Conservation (phyloP, 345 rosid species). For the Euclidium syriacum region DNA sequence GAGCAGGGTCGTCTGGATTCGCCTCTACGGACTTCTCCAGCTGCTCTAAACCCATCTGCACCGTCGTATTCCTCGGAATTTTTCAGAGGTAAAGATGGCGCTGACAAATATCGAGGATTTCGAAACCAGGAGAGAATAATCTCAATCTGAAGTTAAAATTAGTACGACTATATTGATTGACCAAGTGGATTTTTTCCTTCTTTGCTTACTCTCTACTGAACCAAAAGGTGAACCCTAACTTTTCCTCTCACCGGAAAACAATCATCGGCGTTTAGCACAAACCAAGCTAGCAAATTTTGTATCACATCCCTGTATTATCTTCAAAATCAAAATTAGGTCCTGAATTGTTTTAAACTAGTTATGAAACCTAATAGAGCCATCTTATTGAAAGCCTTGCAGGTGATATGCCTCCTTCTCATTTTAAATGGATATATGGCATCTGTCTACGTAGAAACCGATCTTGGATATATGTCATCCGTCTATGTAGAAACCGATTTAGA, state of each 20-base stretch:
- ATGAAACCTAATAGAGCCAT: too few relatives aligned
- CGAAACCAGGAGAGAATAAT: background rate
- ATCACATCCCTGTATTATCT: background rate
- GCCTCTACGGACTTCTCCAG: conserved; percentile 53
- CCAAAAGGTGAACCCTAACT: background rate
- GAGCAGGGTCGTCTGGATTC: conserved; percentile 62
- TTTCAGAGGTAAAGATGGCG: background rate
- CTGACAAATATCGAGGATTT: background rate
- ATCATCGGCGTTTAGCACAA: background rate
- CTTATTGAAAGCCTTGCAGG: too few relatives aligned
- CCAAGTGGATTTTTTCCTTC: background rate
- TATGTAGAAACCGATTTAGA: too few relatives aligned
- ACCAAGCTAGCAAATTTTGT: background rate
- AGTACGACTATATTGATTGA: background rate
- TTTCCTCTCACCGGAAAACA: conserved; percentile 11
- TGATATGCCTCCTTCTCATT: too few relatives aligned
- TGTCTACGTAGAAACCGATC: too few relatives aligned
- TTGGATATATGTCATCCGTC: too few relatives aligned
- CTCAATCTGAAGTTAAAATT: background rate
- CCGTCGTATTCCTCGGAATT: conserved; percentile 26
- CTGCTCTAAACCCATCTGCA: conserved; percentile 25
- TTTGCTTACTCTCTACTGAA: conserved; percentile 3
- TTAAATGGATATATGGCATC: too few relatives aligned
- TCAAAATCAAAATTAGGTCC: background rate
- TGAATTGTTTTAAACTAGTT: fast-evolving